Evolutionary conservation across 768 basidiomycete genomes (phyloP).

Genomic region (Infundibulicybe gibba): DNA sequence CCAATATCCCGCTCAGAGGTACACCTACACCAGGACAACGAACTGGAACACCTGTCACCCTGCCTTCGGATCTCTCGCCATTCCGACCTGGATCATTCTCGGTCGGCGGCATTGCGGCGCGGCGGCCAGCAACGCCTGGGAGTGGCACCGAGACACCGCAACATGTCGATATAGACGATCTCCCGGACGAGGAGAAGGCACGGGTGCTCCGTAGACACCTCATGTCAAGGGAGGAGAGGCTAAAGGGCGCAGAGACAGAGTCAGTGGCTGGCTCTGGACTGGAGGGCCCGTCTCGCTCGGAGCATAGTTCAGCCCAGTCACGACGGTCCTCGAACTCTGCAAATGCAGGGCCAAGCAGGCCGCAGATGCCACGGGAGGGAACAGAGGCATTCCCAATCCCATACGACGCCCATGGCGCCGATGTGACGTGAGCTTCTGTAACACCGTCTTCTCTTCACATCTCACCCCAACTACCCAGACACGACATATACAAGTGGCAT

Average conservation of each 20-base stretch:
- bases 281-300: constrained; percentile 23
- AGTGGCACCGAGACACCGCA: constrained; percentile 25
- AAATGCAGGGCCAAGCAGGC: too few relatives aligned
- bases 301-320: constrained; percentile 17
- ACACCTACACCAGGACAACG: constrained; percentile 13
- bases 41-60: constrained; percentile 10
- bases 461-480: constrained; percentile 36
- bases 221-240: constrained; percentile 69
- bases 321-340: constrained; percentile 17
- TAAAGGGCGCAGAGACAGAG: constrained; percentile 22
- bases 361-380: constrained; percentile 34
- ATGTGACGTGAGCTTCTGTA: constrained; percentile 72
- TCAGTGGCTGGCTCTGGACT: constrained; percentile 22
- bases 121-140: constrained; percentile 19
- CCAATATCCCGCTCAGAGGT: constrained; percentile 46
- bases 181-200: constrained; percentile 83
- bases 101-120: constrained; percentile 35
- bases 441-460: too few relatives aligned
- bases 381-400: constrained; percentile 83
- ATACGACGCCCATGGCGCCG: constrained; percentile 83
- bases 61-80: constrained; percentile 10
- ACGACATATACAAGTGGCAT: constrained; percentile 96
- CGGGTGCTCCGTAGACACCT: constrained; percentile 78
- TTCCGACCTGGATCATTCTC: constrained; percentile 10
- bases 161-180: constrained; percentile 46